Evolutionary conservation across 73 alveolate genomes (phyloP).

Genomic region (Paramecium sonneborni): DNA sequence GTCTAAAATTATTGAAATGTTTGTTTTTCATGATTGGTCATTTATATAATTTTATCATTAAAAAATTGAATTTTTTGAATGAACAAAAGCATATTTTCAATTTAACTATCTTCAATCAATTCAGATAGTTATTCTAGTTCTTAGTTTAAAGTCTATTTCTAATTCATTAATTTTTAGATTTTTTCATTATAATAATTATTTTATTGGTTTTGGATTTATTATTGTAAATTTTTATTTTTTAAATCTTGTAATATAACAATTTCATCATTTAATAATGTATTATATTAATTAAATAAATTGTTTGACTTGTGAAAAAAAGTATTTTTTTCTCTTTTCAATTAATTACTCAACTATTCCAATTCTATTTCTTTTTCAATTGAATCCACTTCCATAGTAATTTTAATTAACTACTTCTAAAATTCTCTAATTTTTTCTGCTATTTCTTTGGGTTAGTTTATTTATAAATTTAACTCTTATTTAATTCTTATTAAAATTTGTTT

Average conservation of each 20-base stretch:
- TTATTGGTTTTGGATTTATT: background rate
- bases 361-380: background rate
- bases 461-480: background rate
- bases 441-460: background rate
- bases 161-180: background rate
- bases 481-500: background rate
- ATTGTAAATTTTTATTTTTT: background rate
- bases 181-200: background rate
- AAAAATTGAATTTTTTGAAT: background rate
- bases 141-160: background rate
- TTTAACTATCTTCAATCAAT: background rate
- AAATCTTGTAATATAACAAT: background rate
- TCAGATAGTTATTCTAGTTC: background rate
- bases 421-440: background rate
- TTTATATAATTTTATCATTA: background rate
- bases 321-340: background rate
- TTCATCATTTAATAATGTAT: background rate
- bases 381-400: background rate
- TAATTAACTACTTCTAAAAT: background rate
- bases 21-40: background rate
- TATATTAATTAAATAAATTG: background rate
- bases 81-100: background rate
- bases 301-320: background rate
- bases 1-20: background rate
- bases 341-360: background rate